Conservation (phyloP, 1,284 basidiomycete species). For the Thecaphora thlaspeos region DNA sequence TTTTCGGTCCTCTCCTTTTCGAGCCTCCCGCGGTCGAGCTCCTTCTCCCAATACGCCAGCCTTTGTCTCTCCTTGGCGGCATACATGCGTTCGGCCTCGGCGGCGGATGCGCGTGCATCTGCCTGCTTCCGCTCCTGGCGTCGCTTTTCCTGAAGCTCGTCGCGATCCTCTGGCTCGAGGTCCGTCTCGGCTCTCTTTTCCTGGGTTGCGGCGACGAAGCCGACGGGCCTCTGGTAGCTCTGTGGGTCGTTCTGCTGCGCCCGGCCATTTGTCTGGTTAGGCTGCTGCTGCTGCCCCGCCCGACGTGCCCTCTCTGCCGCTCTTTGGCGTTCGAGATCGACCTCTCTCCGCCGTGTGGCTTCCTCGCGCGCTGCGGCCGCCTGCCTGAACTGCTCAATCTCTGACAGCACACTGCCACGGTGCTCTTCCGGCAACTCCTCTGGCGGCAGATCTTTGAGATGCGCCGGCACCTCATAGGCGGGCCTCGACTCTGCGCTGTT, state of each 20-base stretch:
- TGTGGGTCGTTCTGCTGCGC: slow-evolving; percentile 23
- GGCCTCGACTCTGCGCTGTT: slow-evolving; percentile 53
- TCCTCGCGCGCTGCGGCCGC: slow-evolving; percentile 51
- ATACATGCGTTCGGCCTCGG: slow-evolving; percentile 34
- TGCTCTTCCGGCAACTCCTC: slow-evolving; percentile 93
- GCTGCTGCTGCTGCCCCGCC: slow-evolving; percentile 11
- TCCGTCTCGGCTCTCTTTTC: slow-evolving; percentile 9
- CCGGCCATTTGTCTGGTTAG: slow-evolving; percentile 9
- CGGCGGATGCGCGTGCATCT: slow-evolving; percentile 27
- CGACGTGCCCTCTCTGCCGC: slow-evolving; percentile 21
- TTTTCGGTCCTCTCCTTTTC: slow-evolving; percentile 23
- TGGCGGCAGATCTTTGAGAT: slow-evolving; percentile 89
- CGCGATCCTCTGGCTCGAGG: slow-evolving; percentile 37
- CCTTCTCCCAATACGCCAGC: slow-evolving; percentile 44
- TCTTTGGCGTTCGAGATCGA: slow-evolving; percentile 48
- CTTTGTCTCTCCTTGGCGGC: slow-evolving; percentile 29
- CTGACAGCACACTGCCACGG: slow-evolving; percentile 85
- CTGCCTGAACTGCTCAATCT: slow-evolving; percentile 75
- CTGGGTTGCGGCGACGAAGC: slow-evolving; percentile 29
- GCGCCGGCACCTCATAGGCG: slow-evolving; percentile 76
- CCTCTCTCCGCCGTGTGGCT: slow-evolving; percentile 42
- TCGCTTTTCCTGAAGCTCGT: slow-evolving; percentile 26
- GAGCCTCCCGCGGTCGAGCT: slow-evolving; percentile 15
- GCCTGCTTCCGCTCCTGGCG: slow-evolving; percentile 26
- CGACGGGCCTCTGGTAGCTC: slow-evolving; percentile 31